A percentile compares a stretch with the other conserved stretches of the same genome.
Evolutionary conservation across 371 early-diverging fungal genomes (phyloP).

Genomic region (Rhizomucor miehei): DNA sequence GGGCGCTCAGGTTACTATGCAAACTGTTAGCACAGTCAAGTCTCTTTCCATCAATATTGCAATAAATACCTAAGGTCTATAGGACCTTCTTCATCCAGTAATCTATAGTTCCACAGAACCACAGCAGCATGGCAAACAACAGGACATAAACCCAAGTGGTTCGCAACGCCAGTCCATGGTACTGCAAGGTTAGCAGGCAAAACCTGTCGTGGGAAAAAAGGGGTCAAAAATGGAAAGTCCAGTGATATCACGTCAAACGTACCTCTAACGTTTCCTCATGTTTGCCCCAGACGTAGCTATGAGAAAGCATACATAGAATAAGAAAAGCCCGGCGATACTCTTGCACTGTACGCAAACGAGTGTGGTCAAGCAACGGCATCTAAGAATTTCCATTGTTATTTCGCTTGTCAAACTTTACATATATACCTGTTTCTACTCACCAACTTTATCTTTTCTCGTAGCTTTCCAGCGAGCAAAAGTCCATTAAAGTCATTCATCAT

Average conservation of each 20-base stretch:
- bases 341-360: slow-evolving; percentile 50
- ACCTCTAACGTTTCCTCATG: slow-evolving; percentile 76
- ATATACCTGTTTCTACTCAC: slow-evolving; percentile 36
- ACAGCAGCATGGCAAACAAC: slow-evolving; percentile 86
- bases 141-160: slow-evolving; percentile 82
- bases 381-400: slow-evolving; percentile 20
- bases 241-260: slow-evolving; percentile 9
- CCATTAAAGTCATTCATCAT: slow-evolving; percentile 77
- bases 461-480: slow-evolving; percentile 73
- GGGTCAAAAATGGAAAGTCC: slow-evolving; percentile 6
- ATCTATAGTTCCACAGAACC: slow-evolving; percentile 87
- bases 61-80: slow-evolving; percentile 60
- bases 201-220: slow-evolving; percentile 48
- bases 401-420: slow-evolving; percentile 2
- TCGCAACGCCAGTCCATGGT: slow-evolving; percentile 83
- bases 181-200: slow-evolving; percentile 81
- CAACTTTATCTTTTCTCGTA: slow-evolving; percentile 71
- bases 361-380: slow-evolving; percentile 76
- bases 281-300: slow-evolving; percentile 92
- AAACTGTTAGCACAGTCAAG: not conserved
- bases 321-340: slow-evolving; percentile 87
- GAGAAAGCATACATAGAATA: slow-evolving; percentile 84
- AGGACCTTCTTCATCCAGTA: slow-evolving; percentile 73
- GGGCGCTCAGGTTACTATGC: slow-evolving; percentile 71
- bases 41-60: not conserved